A percentile compares a stretch with the other conserved stretches of the same genome.
These are phyloP conservation scores for Purpureocillium takamizusanense DNA, from an alignment of 2,329 filamentous ascomycete genomes.

Conservation along the genomic window DNA sequence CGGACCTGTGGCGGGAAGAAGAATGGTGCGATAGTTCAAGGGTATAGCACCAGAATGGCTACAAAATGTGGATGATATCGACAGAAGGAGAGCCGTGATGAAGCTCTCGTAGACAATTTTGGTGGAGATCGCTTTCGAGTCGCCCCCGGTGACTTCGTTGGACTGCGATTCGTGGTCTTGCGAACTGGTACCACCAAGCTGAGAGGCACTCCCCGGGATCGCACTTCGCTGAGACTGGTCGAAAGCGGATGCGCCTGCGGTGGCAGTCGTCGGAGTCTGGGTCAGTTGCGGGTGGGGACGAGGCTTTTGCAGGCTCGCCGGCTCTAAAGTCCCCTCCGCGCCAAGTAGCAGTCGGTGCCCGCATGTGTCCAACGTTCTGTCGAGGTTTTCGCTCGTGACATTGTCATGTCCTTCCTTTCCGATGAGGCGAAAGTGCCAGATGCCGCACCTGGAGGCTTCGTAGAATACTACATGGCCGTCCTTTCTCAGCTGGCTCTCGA, in stretches of 20 bases:
- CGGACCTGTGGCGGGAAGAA: constrained; percentile 27
- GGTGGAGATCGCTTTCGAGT: constrained; percentile 16
- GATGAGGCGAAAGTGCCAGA: constrained; percentile 46
- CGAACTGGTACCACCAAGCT: not conserved
- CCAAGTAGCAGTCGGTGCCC: constrained; percentile 33
- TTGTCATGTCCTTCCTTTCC: constrained; percentile 28
- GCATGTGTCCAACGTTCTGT: constrained; percentile 31
- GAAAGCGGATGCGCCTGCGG: constrained; percentile 28
- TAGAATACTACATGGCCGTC: constrained; percentile 45
- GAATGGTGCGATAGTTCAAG: constrained; percentile 42
- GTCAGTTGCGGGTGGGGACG: constrained; percentile 29
- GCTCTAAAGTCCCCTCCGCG: constrained; percentile 44
- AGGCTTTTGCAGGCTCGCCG: constrained; percentile 34
- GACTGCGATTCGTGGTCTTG: constrained; percentile 18
- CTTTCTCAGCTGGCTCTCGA: constrained; percentile 41
- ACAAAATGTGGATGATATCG: constrained; percentile 42
- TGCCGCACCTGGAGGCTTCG: constrained; percentile 37
- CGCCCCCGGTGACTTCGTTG: constrained; percentile 16
- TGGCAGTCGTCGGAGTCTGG: constrained; percentile 37
- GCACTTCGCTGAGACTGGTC: constrained; percentile 24
- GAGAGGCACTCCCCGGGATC: constrained; percentile 6
- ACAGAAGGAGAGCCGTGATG: constrained; percentile 40
- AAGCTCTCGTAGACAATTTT: constrained; percentile 45
- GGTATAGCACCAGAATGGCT: constrained; percentile 37
- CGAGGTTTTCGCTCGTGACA: constrained; percentile 18